These are phyloP conservation scores for Juglanconis sp. DNA, from an alignment of 2,329 filamentous ascomycete species.

Conservation along the genomic window DNA sequence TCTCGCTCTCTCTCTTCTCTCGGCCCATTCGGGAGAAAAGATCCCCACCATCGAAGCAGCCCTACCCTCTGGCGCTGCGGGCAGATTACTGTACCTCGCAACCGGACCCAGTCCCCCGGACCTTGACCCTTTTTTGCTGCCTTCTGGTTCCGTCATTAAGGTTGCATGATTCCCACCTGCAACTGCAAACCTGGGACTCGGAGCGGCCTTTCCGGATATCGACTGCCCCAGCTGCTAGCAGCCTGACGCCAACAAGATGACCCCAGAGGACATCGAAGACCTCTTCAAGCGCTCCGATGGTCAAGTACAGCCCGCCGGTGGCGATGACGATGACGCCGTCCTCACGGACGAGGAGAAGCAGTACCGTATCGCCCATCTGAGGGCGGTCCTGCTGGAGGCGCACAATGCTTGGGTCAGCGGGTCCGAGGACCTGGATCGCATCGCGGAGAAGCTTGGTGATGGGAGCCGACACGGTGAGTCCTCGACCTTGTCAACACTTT, in stretches of 20 bases:
- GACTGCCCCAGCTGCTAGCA: neutral
- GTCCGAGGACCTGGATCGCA: slow-evolving; percentile 39
- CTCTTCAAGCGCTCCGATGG: slow-evolving; percentile 33
- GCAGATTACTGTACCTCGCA: neutral
- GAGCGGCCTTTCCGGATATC: slow-evolving; percentile 4
- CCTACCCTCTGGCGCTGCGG: neutral
- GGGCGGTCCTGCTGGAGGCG: slow-evolving; percentile 36
- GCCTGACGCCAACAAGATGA: slow-evolving; percentile 24
- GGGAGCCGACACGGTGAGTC: slow-evolving; percentile 54
- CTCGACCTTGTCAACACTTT: neutral
- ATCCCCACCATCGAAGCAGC: neutral
- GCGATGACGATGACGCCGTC: slow-evolving; percentile 21
- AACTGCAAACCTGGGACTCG: neutral
- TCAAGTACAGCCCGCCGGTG: slow-evolving; percentile 27
- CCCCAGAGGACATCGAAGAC: slow-evolving; percentile 34
- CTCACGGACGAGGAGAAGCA: slow-evolving; percentile 21
- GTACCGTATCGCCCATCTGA: slow-evolving; percentile 27
- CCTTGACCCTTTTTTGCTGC: neutral
- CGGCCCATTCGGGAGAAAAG: neutral
- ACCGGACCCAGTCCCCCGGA: neutral
- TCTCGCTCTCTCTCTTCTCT: neutral
- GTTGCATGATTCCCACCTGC: slow-evolving; percentile 7
- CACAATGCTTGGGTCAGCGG: slow-evolving; percentile 39
- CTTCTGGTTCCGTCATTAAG: slow-evolving; percentile 12
- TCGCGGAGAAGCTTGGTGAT: slow-evolving; percentile 52